Evolutionary conservation across 2,329 filamentous ascomycete genomes (phyloP).

Genomic region (Fusarium decemcellulare): DNA sequence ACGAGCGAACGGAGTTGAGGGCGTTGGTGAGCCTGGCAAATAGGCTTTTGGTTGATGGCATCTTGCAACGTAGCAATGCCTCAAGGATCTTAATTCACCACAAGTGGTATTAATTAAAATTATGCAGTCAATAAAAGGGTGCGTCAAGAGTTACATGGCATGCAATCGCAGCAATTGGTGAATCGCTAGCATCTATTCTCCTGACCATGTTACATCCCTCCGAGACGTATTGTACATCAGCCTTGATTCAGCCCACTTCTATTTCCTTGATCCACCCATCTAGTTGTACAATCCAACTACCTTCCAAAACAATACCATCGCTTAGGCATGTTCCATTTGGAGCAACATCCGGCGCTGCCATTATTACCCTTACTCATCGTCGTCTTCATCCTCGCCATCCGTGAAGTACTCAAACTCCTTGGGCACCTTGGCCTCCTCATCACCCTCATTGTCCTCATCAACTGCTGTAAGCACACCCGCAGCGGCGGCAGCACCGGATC

Average conservation of each 20-base stretch:
- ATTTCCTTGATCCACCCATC: conserved; percentile 32
- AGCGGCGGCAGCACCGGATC: conserved; percentile 75
- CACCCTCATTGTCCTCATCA: conserved; percentile 85
- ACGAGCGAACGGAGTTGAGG: conserved; percentile 11
- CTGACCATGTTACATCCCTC: conserved; percentile 34
- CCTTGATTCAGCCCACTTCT: conserved; percentile 24
- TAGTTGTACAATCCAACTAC: conserved; percentile 46
- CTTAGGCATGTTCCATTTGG: neutral
- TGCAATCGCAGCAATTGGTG: neutral
- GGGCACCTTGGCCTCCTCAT: conserved; percentile 79
- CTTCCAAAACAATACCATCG: neutral
- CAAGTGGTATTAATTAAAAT: neutral
- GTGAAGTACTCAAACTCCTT: conserved; percentile 85
- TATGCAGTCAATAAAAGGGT: neutral
- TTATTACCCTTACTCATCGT: conserved; percentile 43
- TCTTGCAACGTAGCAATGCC: neutral
- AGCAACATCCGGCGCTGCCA: neutral
- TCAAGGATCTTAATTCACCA: neutral
- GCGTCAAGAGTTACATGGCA: neutral
- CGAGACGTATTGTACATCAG: conserved; percentile 38
- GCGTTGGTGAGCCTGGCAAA: neutral
- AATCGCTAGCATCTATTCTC: conserved; percentile 34
- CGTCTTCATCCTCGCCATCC: conserved; percentile 71
- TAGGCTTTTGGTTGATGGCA: neutral
- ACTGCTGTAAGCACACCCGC: conserved; percentile 88